Evolutionary conservation across 257 asterid species (phyloP).

Genomic region (Osmanthus fragrans): DNA sequence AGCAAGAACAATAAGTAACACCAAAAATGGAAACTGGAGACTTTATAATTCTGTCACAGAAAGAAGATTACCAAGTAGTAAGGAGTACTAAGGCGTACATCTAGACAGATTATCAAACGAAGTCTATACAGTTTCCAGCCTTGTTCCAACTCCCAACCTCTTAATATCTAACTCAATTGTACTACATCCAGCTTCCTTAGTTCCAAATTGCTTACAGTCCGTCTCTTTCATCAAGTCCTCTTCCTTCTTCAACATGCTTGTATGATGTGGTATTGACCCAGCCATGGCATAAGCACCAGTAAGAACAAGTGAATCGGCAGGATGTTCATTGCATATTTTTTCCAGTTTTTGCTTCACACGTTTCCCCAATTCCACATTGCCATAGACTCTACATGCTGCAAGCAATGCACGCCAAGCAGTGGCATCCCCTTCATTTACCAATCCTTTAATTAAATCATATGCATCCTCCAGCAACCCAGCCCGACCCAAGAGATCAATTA

Average conservation of each 20-base stretch:
- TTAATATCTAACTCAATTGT: conserved; percentile 20
- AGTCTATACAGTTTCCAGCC: background rate
- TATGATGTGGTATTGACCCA: conserved; percentile 40
- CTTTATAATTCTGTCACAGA: background rate
- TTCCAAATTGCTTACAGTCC: conserved; percentile 17
- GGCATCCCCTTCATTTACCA: conserved; percentile 50
- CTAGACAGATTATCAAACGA: background rate
- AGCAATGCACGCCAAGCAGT: conserved; percentile 69
- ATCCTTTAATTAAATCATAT: conserved; percentile 40
- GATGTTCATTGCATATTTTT: conserved; percentile 38
- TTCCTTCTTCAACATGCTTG: conserved; percentile 23
- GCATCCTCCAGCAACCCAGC: conserved; percentile 64
- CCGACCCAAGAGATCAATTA: conserved; percentile 64
- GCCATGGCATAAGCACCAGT: conserved; percentile 46
- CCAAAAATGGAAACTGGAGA: background rate
- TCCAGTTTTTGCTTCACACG: conserved; percentile 46
- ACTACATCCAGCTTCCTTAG: conserved; percentile 59
- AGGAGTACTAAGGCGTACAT: background rate
- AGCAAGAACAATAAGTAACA: background rate
- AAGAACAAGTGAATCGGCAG: conserved; percentile 46
- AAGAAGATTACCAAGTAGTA: background rate
- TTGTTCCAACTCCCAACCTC: background rate
- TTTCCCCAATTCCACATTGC: conserved; percentile 50
- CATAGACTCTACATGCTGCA: conserved; percentile 64
- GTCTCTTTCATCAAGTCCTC: conserved; percentile 22